phyloP scores from a whole-genome alignment of 345 rosid genomes.

The Raphanus sativus region DNA sequence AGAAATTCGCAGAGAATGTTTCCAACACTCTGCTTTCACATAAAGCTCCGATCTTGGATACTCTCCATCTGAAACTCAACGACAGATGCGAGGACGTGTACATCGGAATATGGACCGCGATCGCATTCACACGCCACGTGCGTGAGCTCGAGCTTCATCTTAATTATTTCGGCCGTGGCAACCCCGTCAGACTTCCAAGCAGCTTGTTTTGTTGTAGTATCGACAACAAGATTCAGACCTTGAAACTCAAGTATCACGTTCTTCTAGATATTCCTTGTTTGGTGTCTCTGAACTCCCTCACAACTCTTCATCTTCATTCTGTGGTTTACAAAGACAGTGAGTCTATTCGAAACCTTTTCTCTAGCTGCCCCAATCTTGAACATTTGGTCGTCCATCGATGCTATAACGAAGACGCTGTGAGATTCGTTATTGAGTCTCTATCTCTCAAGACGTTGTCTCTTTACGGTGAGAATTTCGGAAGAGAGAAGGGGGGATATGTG shows the following conservation, averaged over 20 bases:
- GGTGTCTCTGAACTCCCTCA: background rate
- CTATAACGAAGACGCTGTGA: background rate
- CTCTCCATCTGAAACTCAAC: background rate
- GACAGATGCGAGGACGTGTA: background rate
- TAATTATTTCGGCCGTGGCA: background rate
- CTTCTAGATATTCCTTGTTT: background rate
- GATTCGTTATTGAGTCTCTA: background rate
- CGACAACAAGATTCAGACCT: too few relatives aligned
- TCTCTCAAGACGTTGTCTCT: background rate
- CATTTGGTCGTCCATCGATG: background rate
- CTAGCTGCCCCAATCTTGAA: background rate
- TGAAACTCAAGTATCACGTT: background rate
- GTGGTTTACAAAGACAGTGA: background rate
- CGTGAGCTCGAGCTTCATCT: background rate
- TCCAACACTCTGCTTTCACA: background rate
- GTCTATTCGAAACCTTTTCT: background rate
- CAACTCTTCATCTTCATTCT: background rate
- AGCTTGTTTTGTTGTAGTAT: background rate
- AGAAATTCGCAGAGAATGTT: background rate
- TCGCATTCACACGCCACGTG: background rate
- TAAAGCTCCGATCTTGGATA: background rate
- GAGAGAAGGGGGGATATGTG: background rate
- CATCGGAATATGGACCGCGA: background rate
- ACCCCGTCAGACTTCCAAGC: background rate
- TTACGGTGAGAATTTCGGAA: background rate